Base-by-base conservation (phyloP, 306 rosid genomes). In the Acacia confusa region DNA sequence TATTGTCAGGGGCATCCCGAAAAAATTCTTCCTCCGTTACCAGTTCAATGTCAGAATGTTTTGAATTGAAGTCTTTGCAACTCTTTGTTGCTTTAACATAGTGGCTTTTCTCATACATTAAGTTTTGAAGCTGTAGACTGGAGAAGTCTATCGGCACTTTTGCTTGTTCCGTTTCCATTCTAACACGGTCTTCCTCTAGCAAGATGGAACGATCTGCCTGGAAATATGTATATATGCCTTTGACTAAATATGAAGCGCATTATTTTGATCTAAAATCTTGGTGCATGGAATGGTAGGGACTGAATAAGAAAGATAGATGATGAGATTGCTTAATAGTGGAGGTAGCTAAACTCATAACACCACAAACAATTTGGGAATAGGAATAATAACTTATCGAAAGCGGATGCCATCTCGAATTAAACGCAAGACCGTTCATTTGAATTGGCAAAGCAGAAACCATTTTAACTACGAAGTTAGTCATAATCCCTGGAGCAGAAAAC, bases 41-140 rank as follows among this genome's bases (percentile, higher is more conserved):
- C 1, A 96, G 94, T 15, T 96, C 98, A 70, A 91, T 91, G 64
- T 90, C 97, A 15, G 98, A 93, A 72, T 94, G 89, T 61, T 91
- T 96, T 0, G 99, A 89, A 81, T 92, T 91, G 86, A 96, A 96
- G 64, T 96, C 94, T 43, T 88, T 92, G 80, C 99, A 96, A 50
- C 97, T 96, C 79, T 93, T 96, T 15, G 94, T 94, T 0, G 99
- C 99, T 72, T 96, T 96, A 11, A 92, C 89, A 53, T 92, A 92
- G 82, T 92, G 97, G 77, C 94, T 90, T 85, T 94, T 96, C 84
- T 96, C 97, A 53, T 96, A 96, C 92, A 94, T 92, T 74, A 96
- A 83, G 77, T 94, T 96, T 72, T 96, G 97, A 60, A 94, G 97
- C 88, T 96, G 99, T 82, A 94, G 52, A 0, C 93, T 88, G 1